A percentile compares a stretch with the other conserved stretches of the same genome.
phyloP scores from a whole-genome alignment of 306 rosid species.

The Malus orientalis region DNA sequence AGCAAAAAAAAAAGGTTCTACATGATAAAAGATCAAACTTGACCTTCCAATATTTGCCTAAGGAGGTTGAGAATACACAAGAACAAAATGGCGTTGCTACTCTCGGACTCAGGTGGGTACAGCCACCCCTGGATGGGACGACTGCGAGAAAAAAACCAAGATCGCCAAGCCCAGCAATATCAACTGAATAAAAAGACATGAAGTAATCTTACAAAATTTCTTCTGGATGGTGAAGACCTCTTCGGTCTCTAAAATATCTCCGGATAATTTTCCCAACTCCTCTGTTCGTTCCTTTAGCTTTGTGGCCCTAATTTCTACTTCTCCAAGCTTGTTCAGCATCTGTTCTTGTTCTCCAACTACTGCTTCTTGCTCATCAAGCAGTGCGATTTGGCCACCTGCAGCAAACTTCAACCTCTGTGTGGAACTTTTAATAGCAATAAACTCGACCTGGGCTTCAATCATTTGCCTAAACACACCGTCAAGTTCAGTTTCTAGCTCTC shows the following conservation, averaged over 20 bases:
- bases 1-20: slow-evolving; percentile 1
- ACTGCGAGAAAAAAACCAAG: slow-evolving; percentile 40
- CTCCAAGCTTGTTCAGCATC: slow-evolving; percentile 40
- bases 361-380: slow-evolving; percentile 45
- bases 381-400: slow-evolving; percentile 18
- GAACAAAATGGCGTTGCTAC: slow-evolving; percentile 3
- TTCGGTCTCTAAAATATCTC: slow-evolving; percentile 40
- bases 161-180: slow-evolving; percentile 38
- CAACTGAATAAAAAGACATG: slow-evolving; percentile 46
- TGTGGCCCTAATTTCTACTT: slow-evolving; percentile 40
- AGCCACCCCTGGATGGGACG: slow-evolving; percentile 36
- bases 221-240: slow-evolving; percentile 50
- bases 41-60: neutral
- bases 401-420: slow-evolving; percentile 37
- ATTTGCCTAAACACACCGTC: slow-evolving; percentile 50
- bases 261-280: slow-evolving; percentile 41
- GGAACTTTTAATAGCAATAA: slow-evolving; percentile 33
- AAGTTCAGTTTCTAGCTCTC: slow-evolving; percentile 34
- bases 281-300: slow-evolving; percentile 46
- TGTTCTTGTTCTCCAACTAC: slow-evolving; percentile 42
- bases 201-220: slow-evolving; percentile 47
- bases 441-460: slow-evolving; percentile 72
- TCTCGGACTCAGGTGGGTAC: slow-evolving; percentile 66
- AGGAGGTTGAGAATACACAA: slow-evolving; percentile 27
- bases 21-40: neutral